Evolutionary conservation across 441 rosid species (phyloP), one percentile per base, ranked within the genome.

Genomic region (Hypseocharis bilobata): DNA sequence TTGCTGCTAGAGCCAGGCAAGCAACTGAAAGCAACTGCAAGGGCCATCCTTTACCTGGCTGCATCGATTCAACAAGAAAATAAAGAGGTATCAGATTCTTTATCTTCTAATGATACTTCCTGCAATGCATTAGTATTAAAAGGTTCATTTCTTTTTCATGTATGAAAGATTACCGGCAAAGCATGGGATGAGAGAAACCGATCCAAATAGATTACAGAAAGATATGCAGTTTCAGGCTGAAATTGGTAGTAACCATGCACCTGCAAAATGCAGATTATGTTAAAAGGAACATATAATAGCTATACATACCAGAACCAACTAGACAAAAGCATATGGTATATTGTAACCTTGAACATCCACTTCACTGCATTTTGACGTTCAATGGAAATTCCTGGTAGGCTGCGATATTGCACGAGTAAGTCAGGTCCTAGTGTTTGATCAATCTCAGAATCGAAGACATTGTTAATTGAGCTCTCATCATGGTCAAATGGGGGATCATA

Each of bases 1-100:
- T 81, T 47, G 82, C 75, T 17, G 84, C 82, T 62, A 78, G 6
- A 34, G 78, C 72, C 54, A 78, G 45, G 63, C 82, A 77, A 16
- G 80, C 68, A 8, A 78, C 76, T 20, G 84, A 74, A 63, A 74
- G 60, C 25, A 81, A 76, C 57, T 74, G 80, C 72, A 76, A 19
- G 3, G 70, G 60, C 84, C 84, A 81, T 26, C 62, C 72, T 72
- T 70, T 72, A 42, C 70, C 64, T 52, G 61, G 22, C 84, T 78
- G 72, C 70, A 55, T 14, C 10, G 28, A 30, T 23, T 19, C 19
- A 6, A 44, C 49, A 44, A 11, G n/a, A 11, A n/a, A 17, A 44
- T 7, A 45, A 45, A 45, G 22, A 14, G 52, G 52, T 45, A 45
- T 45, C 4, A 17, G 2, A 45, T 45, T 45, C 22, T n/a, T 16